These are phyloP conservation scores for Nakazawaea anatomiae DNA, from an alignment of 805 yeast genomes.

Conservation along the genomic window DNA sequence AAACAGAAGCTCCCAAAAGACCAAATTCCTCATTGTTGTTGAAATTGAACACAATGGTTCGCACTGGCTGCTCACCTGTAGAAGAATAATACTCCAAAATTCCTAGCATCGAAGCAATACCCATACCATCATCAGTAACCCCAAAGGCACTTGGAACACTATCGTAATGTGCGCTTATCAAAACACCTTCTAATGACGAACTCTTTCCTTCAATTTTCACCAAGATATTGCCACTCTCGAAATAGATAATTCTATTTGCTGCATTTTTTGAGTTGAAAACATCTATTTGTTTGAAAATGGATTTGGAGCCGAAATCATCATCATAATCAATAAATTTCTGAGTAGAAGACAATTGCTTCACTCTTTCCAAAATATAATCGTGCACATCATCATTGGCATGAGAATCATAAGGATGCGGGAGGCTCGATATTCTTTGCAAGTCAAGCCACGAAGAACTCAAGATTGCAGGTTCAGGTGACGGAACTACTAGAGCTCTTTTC, in stretches of 20 bases:
- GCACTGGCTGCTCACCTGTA: constrained; percentile 42
- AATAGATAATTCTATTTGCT: constrained; percentile 54
- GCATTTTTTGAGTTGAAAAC: constrained; percentile 38
- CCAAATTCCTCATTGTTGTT: constrained; percentile 91
- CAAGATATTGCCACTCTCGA: constrained; percentile 75
- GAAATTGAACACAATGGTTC: constrained; percentile 78
- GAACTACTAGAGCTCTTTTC: constrained; percentile 34
- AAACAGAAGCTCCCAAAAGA: constrained; percentile 71
- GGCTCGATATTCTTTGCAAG: constrained; percentile 59
- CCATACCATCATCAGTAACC: constrained; percentile 90
- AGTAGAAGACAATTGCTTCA: constrained; percentile 26
- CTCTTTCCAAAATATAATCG: constrained; percentile 49
- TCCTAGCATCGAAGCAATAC: constrained; percentile 76
- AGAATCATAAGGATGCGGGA: constrained; percentile 76
- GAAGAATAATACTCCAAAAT: constrained; percentile 44
- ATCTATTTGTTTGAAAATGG: constrained; percentile 45
- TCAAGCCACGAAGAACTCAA: constrained; percentile 57
- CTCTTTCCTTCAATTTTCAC: constrained; percentile 68
- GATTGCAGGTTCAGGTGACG: constrained; percentile 32
- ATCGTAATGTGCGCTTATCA: constrained; percentile 84
- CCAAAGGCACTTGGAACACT: constrained; percentile 85
- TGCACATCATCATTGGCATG: constrained; percentile 73
- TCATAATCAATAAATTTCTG: constrained; percentile 28
- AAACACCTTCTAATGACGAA: constrained; percentile 53
- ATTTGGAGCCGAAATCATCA: constrained; percentile 34